phyloP scores from a whole-genome alignment of 2,329 filamentous ascomycete species.

The Zasmidium cellare region DNA sequence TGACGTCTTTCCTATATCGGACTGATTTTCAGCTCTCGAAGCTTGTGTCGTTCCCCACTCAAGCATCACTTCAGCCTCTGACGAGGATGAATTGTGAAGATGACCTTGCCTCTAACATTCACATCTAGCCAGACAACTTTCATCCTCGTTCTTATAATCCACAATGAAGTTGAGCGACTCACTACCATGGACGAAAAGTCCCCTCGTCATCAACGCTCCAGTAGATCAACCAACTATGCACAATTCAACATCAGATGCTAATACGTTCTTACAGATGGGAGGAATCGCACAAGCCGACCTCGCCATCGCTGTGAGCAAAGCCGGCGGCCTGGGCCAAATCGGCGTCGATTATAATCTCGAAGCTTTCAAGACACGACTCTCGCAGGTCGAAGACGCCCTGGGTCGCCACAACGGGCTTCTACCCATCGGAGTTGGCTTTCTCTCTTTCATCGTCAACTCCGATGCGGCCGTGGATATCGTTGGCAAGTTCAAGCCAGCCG shows the following conservation, averaged over 20 bases:
- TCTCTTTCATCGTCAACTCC: slow-evolving; percentile 49
- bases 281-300: slow-evolving; percentile 57
- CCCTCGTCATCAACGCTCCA: slow-evolving; percentile 23
- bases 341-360: slow-evolving; percentile 37
- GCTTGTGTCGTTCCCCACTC: too few relatives aligned
- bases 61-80: too few relatives aligned
- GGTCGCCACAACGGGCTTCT: slow-evolving; percentile 30
- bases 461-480: slow-evolving; percentile 51
- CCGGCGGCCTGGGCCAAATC: slow-evolving; percentile 50
- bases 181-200: slow-evolving; percentile 18
- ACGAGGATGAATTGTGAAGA: too few relatives aligned
- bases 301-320: slow-evolving; percentile 59
- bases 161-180: neutral
- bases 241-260: neutral
- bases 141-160: too few relatives aligned
- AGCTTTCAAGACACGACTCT: slow-evolving; percentile 18
- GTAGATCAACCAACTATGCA: slow-evolving; percentile 5
- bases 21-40: too few relatives aligned
- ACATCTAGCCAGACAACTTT: too few relatives aligned
- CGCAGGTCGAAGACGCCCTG: slow-evolving; percentile 15
- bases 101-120: too few relatives aligned
- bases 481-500: slow-evolving; percentile 55
- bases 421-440: slow-evolving; percentile 63
- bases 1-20: too few relatives aligned
- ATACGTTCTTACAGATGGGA: slow-evolving; percentile 16